Evolutionary conservation across 1,139 yeast genomes (phyloP).

Genomic region (Taphrina confusa): DNA sequence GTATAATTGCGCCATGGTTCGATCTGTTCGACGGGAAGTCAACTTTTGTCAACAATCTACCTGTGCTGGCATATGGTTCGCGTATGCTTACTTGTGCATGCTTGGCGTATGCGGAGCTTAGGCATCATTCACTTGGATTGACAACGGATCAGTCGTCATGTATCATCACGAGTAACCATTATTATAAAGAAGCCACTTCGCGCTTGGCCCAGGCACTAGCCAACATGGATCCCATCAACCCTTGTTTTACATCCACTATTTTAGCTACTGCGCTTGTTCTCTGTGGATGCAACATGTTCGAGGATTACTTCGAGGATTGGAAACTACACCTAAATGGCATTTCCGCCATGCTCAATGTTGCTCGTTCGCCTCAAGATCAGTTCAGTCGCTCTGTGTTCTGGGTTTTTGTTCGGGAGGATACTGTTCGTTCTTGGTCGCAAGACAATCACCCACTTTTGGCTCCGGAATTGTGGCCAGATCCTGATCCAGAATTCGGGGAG

Average conservation of each 20-base stretch:
- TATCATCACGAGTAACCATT: background rate
- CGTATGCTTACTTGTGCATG: slow-evolving; percentile 17
- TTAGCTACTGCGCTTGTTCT: slow-evolving; percentile 8
- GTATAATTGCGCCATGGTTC: slow-evolving; percentile 7
- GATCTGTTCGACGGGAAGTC: slow-evolving; percentile 9
- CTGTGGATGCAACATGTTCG: slow-evolving; percentile 14
- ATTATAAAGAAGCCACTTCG: slow-evolving; percentile 10
- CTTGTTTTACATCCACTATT: slow-evolving; percentile 6
- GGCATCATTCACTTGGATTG: background rate
- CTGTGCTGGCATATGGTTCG: background rate
- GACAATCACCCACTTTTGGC: background rate
- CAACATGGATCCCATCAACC: background rate
- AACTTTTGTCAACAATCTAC: slow-evolving; percentile 1
- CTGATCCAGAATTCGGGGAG: slow-evolving; percentile 1
- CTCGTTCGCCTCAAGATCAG: background rate
- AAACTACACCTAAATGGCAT: slow-evolving; percentile 11
- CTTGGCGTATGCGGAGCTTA: slow-evolving; percentile 3
- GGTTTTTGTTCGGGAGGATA: slow-evolving; percentile 14
- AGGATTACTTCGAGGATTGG: slow-evolving; percentile 10
- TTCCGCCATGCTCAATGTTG: slow-evolving; percentile 9
- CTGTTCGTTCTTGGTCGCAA: slow-evolving; percentile 9
- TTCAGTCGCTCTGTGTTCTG: slow-evolving; percentile 6
- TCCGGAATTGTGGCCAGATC: slow-evolving; percentile 10
- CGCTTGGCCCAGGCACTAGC: slow-evolving; percentile 7
- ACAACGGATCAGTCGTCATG: background rate